Base-by-base conservation (phyloP, 2,329 filamentous ascomycete genomes). In the Dactylella cylindrospora region DNA sequence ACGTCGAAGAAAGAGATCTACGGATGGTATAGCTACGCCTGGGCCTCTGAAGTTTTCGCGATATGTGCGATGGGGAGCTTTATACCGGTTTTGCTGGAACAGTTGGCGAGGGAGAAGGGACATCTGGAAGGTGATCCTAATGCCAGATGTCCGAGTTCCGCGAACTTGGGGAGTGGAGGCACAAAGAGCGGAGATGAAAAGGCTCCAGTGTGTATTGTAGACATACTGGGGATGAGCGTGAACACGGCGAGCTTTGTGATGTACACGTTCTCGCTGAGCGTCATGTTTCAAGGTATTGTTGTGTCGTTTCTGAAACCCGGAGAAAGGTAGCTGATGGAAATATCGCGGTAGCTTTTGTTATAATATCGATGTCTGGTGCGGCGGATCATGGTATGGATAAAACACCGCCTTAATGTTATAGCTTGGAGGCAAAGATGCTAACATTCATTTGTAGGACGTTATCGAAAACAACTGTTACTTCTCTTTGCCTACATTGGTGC, bases 241-340 rank as follows among this genome's bases (percentile, higher is more conserved):
- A 97, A 97, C 73, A 96, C 91, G 0, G 90, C 91, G 28, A 94
- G 88, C 73, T 96, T 97, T 73, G 91, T 90, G 71, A 95, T 97
- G 89, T 97, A 97, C 74, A 96, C 90, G 1, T 98, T 98, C 74
- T 95, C 90, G 55, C 77, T 94, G 70, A 94, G 88, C 71, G 93
- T 98, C 1, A 41, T 64, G 45, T 64, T 64, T 32, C 59, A 64
- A 57, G 59, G 50, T 64, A 38, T 31, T 13, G n/a, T n/a, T n/a
- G n/a, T n/a, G n/a, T n/a, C n/a, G n/a, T n/a, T n/a, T n/a, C n/a
- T n/a, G n/a, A n/a, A n/a, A n/a, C n/a, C n/a, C n/a, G n/a, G n/a
- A n/a, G n/a, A n/a, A 20, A 23, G 26, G 32, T 8, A 32, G 26
- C 43, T 52, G 23, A 50, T 47, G 15, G n/a, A n/a, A n/a, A n/a